These are phyloP conservation scores for Pneumocystis sp. DNA, from an alignment of 1,139 yeast species.

Conservation along the genomic window DNA sequence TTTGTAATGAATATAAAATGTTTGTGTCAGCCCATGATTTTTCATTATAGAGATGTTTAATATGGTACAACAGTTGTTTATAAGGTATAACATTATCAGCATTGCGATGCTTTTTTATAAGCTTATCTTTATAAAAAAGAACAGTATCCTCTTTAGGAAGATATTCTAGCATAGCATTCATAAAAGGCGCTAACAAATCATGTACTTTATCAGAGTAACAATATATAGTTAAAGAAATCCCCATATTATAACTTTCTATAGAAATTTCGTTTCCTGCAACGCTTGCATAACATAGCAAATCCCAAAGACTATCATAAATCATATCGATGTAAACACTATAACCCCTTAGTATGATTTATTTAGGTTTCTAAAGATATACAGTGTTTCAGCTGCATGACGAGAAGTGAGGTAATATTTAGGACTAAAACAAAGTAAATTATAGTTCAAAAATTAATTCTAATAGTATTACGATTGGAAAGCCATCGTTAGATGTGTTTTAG, in stretches of 20 bases:
- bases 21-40: not conserved
- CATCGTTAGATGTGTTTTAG: constrained; percentile 61
- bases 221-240: not conserved
- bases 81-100: not conserved
- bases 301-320: not conserved
- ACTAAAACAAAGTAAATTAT: not conserved
- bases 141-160: not conserved
- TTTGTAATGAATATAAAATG: not conserved
- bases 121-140: not conserved
- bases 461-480: constrained; percentile 28
- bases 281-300: not conserved
- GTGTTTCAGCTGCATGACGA: not conserved
- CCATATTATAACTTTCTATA: not conserved
- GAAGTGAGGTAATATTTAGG: not conserved
- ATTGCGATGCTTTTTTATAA: not conserved
- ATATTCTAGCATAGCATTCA: not conserved
- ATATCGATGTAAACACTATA: not conserved
- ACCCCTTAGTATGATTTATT: not conserved
- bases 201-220: not conserved
- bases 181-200: not conserved
- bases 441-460: not conserved
- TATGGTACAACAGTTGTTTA: not conserved
- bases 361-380: not conserved
- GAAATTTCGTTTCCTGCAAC: not conserved
- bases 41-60: not conserved